Evolutionary conservation across 2,329 filamentous ascomycete species (phyloP), one percentile per base, ranked within the genome.

Genomic region (Fusarium udum): DNA sequence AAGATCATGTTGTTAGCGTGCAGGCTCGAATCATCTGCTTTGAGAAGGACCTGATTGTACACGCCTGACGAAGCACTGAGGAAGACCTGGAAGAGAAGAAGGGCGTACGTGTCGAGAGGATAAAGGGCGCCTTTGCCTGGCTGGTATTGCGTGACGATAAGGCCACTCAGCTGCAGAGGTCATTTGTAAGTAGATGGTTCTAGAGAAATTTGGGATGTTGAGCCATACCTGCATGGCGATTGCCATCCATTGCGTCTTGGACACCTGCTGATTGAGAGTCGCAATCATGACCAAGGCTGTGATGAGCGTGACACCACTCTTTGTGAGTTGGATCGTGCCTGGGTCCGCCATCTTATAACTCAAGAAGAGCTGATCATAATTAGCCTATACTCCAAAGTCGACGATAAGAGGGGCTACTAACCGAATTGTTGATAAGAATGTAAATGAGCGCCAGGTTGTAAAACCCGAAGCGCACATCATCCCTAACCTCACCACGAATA

Each of bases 301-400:
- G 31, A 58, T 58, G 31, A 58, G 55, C 0, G 55, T 58, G 11
- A 58, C 55, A 5, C 55, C 55, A 31, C 55, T 58, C 4, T 48
- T 58, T 11, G 55, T 58, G 0, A 58, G 9, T 14, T 58, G 55
- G 2, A 58, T 58, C 0, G 55, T 58, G 7, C 55, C 55, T 18
- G 55, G 55, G 6, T 58, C 55, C 1, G 55, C 55, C 55, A 58
- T 58, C 20, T 58, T 58, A 4, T 58, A 58, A 22, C 55, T 58
- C 20, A 58, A 28, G 2, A 58, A 58, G 5, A 58, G 42, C 55
- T 58, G 18, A 0, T 5, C 12, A 22, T 9, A 0, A 7, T 57
- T 24, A 56, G 31, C 4, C 4, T 10, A n/a, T 22, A 12, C 20
- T 4, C 0, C 1, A 22, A 22, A 3, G 0, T 11, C 4, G 0